phyloP scores from a whole-genome alignment of 768 basidiomycete genomes.

The Pseudohyphozyma bogoriensis region DNA sequence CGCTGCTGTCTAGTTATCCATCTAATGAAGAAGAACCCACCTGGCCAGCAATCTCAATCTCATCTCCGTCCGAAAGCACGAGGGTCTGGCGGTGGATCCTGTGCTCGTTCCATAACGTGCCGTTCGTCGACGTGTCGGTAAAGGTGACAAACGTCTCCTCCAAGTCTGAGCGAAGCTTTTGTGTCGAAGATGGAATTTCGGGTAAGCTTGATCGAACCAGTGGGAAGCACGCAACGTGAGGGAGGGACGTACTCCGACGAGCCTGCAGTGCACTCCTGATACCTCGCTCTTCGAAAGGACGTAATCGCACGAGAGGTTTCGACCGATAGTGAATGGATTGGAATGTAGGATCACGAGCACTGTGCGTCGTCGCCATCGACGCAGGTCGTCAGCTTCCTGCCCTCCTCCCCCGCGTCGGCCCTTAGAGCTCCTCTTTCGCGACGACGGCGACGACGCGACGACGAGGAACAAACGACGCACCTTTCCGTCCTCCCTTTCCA shows the following conservation, averaged over 20 bases:
- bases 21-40: too few species aligned
- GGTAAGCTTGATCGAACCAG: not conserved
- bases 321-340: not conserved
- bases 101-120: slow-evolving; percentile 17
- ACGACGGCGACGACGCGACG: too few species aligned
- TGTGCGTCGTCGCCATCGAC: slow-evolving; percentile 1
- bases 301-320: not conserved
- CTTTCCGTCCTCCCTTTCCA: too few species aligned
- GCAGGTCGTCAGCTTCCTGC: too few species aligned
- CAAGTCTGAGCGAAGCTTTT: slow-evolving; percentile 8
- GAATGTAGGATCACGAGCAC: not conserved
- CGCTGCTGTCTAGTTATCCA: too few species aligned
- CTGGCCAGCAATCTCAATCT: slow-evolving; percentile 17
- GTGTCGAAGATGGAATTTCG: too few species aligned
- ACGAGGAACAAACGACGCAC: too few species aligned
- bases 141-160: slow-evolving; percentile 14
- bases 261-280: not conserved
- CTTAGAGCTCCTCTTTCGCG: too few species aligned
- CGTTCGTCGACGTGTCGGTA: slow-evolving; percentile 11
- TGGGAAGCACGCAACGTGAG: not conserved
- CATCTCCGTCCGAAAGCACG: slow-evolving; percentile 14
- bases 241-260: not conserved
- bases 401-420: too few species aligned
- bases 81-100: not conserved
- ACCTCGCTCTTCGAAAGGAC: not conserved